phyloP scores from a whole-genome alignment of 2,329 filamentous ascomycete genomes.

The Colletotrichum liaoningense region DNA sequence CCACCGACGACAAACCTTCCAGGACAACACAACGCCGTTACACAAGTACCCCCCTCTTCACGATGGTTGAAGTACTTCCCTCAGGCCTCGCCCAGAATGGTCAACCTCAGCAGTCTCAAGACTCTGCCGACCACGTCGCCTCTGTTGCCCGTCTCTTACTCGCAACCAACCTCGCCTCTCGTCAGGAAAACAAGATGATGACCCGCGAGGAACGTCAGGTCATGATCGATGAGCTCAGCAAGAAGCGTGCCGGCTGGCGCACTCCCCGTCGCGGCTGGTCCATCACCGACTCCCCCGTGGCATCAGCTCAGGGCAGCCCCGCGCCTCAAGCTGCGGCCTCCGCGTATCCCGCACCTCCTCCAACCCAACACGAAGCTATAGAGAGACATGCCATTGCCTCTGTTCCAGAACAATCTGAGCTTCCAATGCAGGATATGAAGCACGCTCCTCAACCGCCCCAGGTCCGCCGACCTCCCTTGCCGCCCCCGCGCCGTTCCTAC shows the following conservation, averaged over 20 bases:
- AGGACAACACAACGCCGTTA: background rate
- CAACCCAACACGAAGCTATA: constrained; percentile 1
- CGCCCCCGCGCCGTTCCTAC: constrained; percentile 66
- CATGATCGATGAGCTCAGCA: constrained; percentile 51
- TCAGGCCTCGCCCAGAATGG: constrained; percentile 37
- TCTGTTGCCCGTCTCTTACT: constrained; percentile 35
- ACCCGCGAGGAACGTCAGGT: constrained; percentile 55
- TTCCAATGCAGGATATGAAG: constrained; percentile 33
- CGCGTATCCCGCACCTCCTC: constrained; percentile 6
- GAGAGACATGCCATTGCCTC: constrained; percentile 28
- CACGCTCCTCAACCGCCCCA: constrained; percentile 35
- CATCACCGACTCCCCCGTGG: constrained; percentile 53
- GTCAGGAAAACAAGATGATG: constrained; percentile 41
- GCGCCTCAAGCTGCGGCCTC: background rate
- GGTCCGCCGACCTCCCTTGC: constrained; percentile 47
- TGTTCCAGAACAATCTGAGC: constrained; percentile 37
- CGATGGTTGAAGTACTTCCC: constrained; percentile 48
- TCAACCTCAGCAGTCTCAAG: constrained; percentile 28
- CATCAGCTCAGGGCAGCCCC: constrained; percentile 35
- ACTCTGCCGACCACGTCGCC: constrained; percentile 34
- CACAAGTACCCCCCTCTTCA: constrained; percentile 24
- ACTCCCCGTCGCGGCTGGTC: constrained; percentile 59
- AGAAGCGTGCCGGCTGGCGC: constrained; percentile 49
- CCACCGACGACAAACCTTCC: background rate
- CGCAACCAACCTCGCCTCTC: constrained; percentile 36